Evolutionary conservation across 2,329 filamentous ascomycete species (phyloP).

Genomic region (Claviceps paspali): DNA sequence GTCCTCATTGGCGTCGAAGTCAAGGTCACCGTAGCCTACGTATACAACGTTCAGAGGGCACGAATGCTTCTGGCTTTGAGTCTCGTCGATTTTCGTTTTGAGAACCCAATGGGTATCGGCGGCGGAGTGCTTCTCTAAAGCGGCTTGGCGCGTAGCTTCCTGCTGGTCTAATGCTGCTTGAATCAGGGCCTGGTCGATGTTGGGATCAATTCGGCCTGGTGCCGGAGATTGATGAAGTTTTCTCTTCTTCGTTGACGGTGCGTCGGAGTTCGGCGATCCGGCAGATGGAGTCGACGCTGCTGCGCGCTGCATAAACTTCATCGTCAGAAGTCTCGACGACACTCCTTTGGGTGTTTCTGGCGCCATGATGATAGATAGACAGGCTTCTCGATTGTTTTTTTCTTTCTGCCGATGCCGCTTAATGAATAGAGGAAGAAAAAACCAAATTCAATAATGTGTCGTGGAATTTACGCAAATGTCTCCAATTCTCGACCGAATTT

Average conservation of each 20-base stretch:
- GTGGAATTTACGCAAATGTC: not conserved
- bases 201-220: conserved; percentile 20
- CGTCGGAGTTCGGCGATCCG: conserved; percentile 31
- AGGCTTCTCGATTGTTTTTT: too few relatives aligned
- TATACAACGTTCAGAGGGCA: conserved; percentile 43
- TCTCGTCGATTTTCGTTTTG: conserved; percentile 26
- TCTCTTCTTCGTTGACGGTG: conserved; percentile 46
- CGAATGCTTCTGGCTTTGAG: conserved; percentile 14
- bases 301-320: conserved; percentile 96
- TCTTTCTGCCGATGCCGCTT: too few relatives aligned
- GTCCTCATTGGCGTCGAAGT: conserved; percentile 24
- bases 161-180: conserved; percentile 50
- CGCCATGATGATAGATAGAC: conserved; percentile 28
- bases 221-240: conserved; percentile 28
- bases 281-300: conserved; percentile 41
- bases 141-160: conserved; percentile 47
- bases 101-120: conserved; percentile 67
- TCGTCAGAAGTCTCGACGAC: conserved; percentile 78
- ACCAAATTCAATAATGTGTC: not conserved
- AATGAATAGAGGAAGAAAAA: not conserved
- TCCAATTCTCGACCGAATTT: too few relatives aligned
- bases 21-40: conserved; percentile 35
- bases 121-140: conserved; percentile 45
- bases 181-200: conserved; percentile 43
- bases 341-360: conserved; percentile 48